Evolutionary conservation across 495 filamentous ascomycete species (phyloP), one percentile per base, ranked within the genome.

Genomic region (Penicillium manginii): DNA sequence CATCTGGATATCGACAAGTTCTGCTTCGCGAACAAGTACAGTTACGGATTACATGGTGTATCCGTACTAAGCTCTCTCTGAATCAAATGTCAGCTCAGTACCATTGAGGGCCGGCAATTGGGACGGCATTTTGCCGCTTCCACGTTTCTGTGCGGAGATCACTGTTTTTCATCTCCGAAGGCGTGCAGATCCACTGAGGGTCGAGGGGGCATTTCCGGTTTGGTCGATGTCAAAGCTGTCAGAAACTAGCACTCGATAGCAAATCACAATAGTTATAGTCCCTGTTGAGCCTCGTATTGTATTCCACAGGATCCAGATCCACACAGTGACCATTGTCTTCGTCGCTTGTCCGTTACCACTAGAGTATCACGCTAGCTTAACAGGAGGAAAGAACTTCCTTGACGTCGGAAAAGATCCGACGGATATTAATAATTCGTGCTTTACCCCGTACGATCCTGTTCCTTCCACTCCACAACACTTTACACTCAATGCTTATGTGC

Each of bases 391-490:
- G 0, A 43, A 1, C 11, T 12, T 23, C 45, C 45, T 22, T 19
- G 11, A 10, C 2, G 3, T 19, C 45, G 10, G 45, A 9, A 22
- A 1, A 22, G 3, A 12, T 2, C 11, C n/a, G 45, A 12, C 15
- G 18, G 21, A 47, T 47, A 29, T 47, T 26, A 47, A 47, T 5
- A 23, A 12, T 10, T 23, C 8, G 15, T 45, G n/a, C 18, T 45
- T 45, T 37, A 37, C 35, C 35, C 35, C 45, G 45, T 47, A 47
- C 45, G 15, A n/a, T 47, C 21, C 45, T 4, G 19, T 19, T 47
- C 45, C 21, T 47, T 29, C 22, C 21, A 23, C 45, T 47, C 45
- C 45, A 47, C 21, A 26, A 12, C 45, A 47, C 18, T 47, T 26
- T 47, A 26, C 40, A 26, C 10, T 9, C 9, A 12, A 9, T 10